phyloP scores from a whole-genome alignment of 495 filamentous ascomycete species.

The Monascus purpureus region DNA sequence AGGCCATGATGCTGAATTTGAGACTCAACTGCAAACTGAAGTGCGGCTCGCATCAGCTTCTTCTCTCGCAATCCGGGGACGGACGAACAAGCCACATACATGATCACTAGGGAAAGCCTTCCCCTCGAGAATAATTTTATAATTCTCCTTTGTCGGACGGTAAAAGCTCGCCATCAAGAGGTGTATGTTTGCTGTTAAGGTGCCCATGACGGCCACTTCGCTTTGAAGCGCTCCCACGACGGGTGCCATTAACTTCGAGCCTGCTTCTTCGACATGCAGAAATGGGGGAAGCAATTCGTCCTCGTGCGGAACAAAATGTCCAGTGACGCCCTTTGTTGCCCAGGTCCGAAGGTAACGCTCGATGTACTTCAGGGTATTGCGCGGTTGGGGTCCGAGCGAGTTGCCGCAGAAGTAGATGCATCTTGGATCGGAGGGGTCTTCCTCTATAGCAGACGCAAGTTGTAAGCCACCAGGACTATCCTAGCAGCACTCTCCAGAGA shows the following conservation, averaged over 20 bases:
- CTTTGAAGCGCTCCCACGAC: constrained; percentile 67
- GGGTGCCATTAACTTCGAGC: constrained; percentile 59
- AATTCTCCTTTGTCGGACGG: constrained; percentile 53
- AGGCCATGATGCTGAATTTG: constrained; percentile 72
- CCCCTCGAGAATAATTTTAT: constrained; percentile 85
- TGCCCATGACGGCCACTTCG: constrained; percentile 91
- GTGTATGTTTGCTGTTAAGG: constrained; percentile 84
- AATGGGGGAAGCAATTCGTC: constrained; percentile 66
- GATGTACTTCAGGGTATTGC: constrained; percentile 53
- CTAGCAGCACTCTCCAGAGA: background rate
- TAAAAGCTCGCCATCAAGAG: constrained; percentile 89
- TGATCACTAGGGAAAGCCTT: constrained; percentile 95
- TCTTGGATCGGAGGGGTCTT: constrained; percentile 22
- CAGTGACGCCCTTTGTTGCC: constrained; percentile 85
- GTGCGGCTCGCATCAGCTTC: background rate
- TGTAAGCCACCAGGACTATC: constrained; percentile 2
- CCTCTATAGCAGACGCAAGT: constrained; percentile 8
- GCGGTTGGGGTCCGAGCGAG: constrained; percentile 83
- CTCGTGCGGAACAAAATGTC: constrained; percentile 76
- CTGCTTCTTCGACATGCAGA: constrained; percentile 62
- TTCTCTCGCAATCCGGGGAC: background rate
- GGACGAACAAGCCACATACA: constrained; percentile 37
- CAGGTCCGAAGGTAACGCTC: constrained; percentile 70
- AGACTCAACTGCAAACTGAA: constrained; percentile 76
- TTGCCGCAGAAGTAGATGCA: constrained; percentile 94